A percentile compares a stretch with the other conserved stretches of the same genome.
These are phyloP conservation scores for Inga oerstediana DNA, from an alignment of 306 rosid genomes.

Conservation along the genomic window DNA sequence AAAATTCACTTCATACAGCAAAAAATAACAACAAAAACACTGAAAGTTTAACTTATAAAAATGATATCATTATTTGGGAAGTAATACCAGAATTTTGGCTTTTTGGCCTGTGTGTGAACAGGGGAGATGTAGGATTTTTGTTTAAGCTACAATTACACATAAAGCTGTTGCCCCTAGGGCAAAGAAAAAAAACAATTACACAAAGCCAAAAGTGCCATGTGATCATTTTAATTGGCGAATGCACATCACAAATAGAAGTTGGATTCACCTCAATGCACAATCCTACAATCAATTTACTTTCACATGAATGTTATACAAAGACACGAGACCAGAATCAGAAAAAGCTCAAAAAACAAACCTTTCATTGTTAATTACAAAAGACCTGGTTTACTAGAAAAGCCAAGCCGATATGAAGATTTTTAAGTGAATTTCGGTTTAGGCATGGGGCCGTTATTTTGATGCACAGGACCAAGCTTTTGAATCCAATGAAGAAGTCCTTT, in stretches of 20 bases:
- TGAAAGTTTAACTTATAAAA: neutral
- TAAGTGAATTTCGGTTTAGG: constrained; percentile 84
- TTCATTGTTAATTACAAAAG: constrained; percentile 64
- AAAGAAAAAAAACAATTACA: neutral
- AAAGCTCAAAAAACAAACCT: constrained; percentile 52
- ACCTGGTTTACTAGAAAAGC: constrained; percentile 56
- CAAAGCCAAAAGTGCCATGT: constrained; percentile 18
- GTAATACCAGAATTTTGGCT: neutral
- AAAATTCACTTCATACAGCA: neutral
- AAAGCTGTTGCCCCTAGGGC: neutral
- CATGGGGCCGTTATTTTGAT: constrained; percentile 48
- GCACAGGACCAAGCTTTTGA: constrained; percentile 82
- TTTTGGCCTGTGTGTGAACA: neutral
- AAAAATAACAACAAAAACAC: constrained; percentile 1
- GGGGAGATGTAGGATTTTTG: neutral
- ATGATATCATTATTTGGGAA: neutral
- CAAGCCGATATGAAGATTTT: constrained; percentile 51
- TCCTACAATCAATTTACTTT: constrained; percentile 48
- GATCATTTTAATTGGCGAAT: constrained; percentile 20
- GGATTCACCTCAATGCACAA: constrained; percentile 41
- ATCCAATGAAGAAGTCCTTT: constrained; percentile 90
- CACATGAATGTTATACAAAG: constrained; percentile 33
- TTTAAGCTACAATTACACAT: constrained; percentile 20
- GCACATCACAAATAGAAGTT: constrained; percentile 28
- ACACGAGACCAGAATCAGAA: constrained; percentile 38